A percentile compares a stretch with the other conserved stretches of the same genome.
phyloP scores from a whole-genome alignment of 768 basidiomycete species.

The Pulveroboletus sp. region DNA sequence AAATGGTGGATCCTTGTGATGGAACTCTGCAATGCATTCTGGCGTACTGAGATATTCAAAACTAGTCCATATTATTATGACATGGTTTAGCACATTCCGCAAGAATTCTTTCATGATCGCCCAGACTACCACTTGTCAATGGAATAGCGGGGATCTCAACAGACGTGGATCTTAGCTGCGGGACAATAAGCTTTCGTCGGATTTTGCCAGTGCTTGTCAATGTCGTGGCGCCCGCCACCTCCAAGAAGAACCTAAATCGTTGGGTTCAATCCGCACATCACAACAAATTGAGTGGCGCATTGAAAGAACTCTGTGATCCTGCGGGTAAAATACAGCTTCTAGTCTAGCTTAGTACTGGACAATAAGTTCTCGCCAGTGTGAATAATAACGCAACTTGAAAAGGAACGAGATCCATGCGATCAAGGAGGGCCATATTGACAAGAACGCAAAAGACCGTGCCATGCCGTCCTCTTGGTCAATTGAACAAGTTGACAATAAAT shows the following conservation, averaged over 20 bases:
- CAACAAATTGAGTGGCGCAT: background rate
- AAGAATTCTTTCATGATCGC: too few species aligned
- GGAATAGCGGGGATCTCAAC: conserved; percentile 23
- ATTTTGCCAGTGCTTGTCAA: background rate
- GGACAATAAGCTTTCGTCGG: background rate
- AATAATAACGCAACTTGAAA: background rate
- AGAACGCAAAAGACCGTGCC: background rate
- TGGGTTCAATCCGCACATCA: background rate
- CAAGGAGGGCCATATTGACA: background rate
- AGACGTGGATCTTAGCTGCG: conserved; percentile 8
- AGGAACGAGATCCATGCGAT: too few species aligned
- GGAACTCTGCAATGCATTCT: too few species aligned
- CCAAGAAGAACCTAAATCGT: background rate
- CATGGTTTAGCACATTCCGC: too few species aligned
- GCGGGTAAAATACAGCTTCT: background rate
- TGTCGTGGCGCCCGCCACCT: background rate
- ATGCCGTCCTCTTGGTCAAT: conserved; percentile 8
- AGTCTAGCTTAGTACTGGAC: background rate
- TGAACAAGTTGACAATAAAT: conserved; percentile 13
- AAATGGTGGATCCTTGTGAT: too few species aligned
- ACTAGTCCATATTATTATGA: background rate
- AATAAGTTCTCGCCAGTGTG: conserved; percentile 7
- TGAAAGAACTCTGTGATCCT: background rate
- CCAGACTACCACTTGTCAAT: too few species aligned
- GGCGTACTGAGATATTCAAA: too few species aligned